These are phyloP conservation scores for Pisolithus albus DNA, from an alignment of 768 basidiomycete genomes.

Conservation along the genomic window DNA sequence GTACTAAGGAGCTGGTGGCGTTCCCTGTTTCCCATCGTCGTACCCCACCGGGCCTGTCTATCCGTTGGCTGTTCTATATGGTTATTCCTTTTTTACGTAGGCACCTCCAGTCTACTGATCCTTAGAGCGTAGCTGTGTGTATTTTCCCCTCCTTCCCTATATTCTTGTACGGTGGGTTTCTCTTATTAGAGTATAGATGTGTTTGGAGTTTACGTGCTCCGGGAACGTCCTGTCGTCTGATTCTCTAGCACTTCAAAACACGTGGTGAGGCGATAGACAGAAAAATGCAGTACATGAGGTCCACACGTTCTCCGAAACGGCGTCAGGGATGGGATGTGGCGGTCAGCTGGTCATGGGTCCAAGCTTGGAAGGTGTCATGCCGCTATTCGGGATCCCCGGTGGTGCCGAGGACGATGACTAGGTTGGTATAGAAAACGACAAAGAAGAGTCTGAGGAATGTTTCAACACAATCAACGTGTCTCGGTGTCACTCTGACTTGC, in stretches of 20 bases:
- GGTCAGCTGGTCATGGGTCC: background rate
- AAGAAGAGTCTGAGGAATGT: too few relatives aligned
- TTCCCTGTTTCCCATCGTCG: constrained; percentile 19
- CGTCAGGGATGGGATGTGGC: background rate
- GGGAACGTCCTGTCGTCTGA: background rate
- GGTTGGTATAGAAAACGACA: too few relatives aligned
- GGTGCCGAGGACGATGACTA: too few relatives aligned
- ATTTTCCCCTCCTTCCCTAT: constrained; percentile 6
- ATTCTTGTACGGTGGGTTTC: constrained; percentile 11
- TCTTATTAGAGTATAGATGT: background rate
- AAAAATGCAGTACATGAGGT: background rate
- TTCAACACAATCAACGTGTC: too few relatives aligned
- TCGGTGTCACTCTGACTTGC: too few relatives aligned
- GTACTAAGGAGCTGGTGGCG: constrained; percentile 6
- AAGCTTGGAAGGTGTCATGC: too few relatives aligned
- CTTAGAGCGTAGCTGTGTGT: constrained; percentile 22
- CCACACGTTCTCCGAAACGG: background rate
- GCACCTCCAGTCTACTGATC: constrained; percentile 11
- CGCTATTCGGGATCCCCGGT: too few relatives aligned
- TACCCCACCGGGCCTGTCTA: constrained; percentile 18
- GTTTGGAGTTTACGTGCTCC: background rate
- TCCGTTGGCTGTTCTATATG: constrained; percentile 33
- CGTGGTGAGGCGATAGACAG: background rate
- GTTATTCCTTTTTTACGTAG: constrained; percentile 33
- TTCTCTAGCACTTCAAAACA: background rate